phyloP scores from a whole-genome alignment of 257 asterid genomes.

The Jacaranda copaia region DNA sequence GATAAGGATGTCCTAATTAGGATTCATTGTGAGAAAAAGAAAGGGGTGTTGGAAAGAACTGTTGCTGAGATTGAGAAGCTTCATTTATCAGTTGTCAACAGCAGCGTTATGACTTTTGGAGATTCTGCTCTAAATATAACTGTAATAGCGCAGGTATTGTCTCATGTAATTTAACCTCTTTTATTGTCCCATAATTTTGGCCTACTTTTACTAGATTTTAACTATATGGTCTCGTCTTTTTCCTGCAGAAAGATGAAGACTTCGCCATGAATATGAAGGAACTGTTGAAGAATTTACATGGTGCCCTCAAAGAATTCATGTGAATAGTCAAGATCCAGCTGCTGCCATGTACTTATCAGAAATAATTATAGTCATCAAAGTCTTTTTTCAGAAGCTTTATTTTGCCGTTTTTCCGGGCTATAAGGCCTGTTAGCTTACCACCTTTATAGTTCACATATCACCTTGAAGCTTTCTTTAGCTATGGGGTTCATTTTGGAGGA shows the following conservation, averaged over 20 bases:
- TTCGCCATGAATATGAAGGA: slow-evolving; percentile 45
- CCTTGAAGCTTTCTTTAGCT: slow-evolving; percentile 38
- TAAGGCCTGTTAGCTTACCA: slow-evolving; percentile 26
- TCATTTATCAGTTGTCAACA: slow-evolving; percentile 61
- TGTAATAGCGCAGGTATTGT: slow-evolving; percentile 68
- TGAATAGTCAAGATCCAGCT: slow-evolving; percentile 17
- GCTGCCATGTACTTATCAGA: too few species aligned
- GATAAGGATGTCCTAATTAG: slow-evolving; percentile 61
- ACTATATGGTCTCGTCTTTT: neutral
- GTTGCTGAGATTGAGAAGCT: slow-evolving; percentile 68
- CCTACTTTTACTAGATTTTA: neutral
- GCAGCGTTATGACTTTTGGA: slow-evolving; percentile 69
- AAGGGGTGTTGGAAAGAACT: slow-evolving; percentile 58
- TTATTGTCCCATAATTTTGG: neutral
- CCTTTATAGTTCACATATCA: slow-evolving; percentile 30
- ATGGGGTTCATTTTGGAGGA: slow-evolving; percentile 49
- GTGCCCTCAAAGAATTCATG: slow-evolving; percentile 31
- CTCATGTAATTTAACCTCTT: too few species aligned
- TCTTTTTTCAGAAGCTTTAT: neutral
- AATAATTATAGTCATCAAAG: neutral
- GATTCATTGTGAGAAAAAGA: slow-evolving; percentile 72
- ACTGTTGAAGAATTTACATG: slow-evolving; percentile 44
- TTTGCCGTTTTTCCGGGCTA: slow-evolving; percentile 18
- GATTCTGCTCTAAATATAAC: slow-evolving; percentile 67
- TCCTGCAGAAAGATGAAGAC: slow-evolving; percentile 47